Conservation (phyloP, 768 basidiomycete genomes). For the Hericium coralloides region DNA sequence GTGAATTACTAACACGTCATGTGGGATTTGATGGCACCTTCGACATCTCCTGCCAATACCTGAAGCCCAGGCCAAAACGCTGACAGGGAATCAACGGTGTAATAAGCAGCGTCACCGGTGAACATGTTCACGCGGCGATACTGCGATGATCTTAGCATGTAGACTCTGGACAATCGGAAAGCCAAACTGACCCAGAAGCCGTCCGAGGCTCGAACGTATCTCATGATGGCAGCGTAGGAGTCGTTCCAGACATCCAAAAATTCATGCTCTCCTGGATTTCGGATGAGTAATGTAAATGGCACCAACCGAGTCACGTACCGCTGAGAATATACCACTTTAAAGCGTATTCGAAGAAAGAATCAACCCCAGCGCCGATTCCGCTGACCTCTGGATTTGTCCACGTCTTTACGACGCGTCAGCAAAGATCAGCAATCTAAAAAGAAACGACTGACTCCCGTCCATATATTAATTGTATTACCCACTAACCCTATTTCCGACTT, state of each 20-base stretch:
- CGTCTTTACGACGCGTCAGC: conserved; percentile 27
- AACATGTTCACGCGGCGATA: conserved; percentile 77
- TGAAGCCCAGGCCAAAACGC: conserved; percentile 98
- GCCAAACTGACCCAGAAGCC: conserved; percentile 70
- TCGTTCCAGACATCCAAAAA: conserved; percentile 31
- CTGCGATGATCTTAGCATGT: conserved; percentile 29
- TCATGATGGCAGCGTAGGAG: conserved; percentile 46
- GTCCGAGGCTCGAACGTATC: conserved; percentile 70
- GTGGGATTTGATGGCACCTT: conserved; percentile 89
- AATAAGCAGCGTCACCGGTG: conserved; percentile 55
- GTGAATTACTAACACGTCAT: conserved; percentile 55
- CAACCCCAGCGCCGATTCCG: conserved; percentile 89
- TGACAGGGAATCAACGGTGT: conserved; percentile 87
- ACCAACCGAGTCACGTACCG: conserved; percentile 31
- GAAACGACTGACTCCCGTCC: conserved; percentile 56
- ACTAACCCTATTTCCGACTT: conserved; percentile 77
- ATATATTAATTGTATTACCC: conserved; percentile 80
- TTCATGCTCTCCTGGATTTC: conserved; percentile 25
- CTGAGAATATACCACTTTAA: conserved; percentile 88
- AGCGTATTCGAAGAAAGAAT: conserved; percentile 94
- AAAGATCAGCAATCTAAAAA: neutral
- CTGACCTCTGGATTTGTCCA: conserved; percentile 75
- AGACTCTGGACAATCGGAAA: neutral
- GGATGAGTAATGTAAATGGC: neutral
- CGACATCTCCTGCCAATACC: conserved; percentile 76